phyloP scores from a whole-genome alignment of 805 yeast species.

The Saturnispora serradocipensis region DNA sequence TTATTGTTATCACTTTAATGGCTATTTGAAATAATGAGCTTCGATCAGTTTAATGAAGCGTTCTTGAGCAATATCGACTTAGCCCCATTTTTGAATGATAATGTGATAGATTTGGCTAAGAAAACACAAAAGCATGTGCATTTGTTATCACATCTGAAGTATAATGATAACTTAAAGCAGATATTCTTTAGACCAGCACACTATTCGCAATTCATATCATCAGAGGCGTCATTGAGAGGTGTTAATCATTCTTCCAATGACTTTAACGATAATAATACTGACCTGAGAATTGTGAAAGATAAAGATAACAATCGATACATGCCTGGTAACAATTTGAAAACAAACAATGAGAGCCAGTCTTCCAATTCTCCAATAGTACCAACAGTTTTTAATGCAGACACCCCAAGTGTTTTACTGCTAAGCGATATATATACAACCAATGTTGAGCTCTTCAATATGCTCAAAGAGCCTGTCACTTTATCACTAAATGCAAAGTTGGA shows the following conservation, averaged over 20 bases:
- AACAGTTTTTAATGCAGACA: neutral
- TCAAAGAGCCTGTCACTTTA: neutral
- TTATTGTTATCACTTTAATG: neutral
- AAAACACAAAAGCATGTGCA: neutral
- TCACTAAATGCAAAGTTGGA: constrained; percentile 9
- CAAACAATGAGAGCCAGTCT: neutral
- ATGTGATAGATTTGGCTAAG: neutral
- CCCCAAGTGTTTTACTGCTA: neutral
- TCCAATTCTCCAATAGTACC: neutral
- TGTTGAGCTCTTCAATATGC: neutral
- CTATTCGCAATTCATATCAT: neutral
- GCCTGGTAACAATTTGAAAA: neutral
- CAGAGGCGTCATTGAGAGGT: neutral
- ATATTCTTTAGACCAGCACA: constrained; percentile 3
- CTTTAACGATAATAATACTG: neutral
- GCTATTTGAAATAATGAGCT: neutral
- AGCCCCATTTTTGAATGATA: neutral
- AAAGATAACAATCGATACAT: neutral
- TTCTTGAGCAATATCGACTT: neutral
- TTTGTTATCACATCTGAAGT: neutral
- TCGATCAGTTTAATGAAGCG: neutral
- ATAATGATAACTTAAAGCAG: neutral
- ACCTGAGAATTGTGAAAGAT: neutral
- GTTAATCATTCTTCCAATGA: neutral
- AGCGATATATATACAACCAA: neutral